These are phyloP conservation scores for Aspergillus floridensis DNA, from an alignment of 2,329 filamentous ascomycete species.

Conservation along the genomic window DNA sequence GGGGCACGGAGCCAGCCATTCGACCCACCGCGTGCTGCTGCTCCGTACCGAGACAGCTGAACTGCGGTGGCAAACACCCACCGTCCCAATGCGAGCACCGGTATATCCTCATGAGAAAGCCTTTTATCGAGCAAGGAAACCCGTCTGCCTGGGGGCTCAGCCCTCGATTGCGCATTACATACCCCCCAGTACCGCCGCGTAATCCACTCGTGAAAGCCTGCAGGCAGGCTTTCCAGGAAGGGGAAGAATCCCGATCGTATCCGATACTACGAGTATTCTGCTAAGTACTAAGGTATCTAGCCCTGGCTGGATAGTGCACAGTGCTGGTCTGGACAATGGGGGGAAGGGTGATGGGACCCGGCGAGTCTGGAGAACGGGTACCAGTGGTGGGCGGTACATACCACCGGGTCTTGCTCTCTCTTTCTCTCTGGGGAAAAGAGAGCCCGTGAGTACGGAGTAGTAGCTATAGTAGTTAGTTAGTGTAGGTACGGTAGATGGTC, in stretches of 20 bases:
- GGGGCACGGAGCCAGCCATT: background rate
- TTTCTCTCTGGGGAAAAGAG: background rate
- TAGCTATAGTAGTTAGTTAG: background rate
- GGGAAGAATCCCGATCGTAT: background rate
- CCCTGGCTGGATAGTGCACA: background rate
- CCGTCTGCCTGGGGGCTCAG: background rate
- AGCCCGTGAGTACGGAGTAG: background rate
- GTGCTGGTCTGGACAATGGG: background rate
- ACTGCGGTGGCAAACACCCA: background rate
- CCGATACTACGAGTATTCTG: too few relatives aligned
- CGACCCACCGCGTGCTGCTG: background rate
- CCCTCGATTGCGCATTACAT: background rate
- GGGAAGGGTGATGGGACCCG: background rate
- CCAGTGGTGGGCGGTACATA: background rate
- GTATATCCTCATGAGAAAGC: background rate
- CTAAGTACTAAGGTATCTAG: background rate
- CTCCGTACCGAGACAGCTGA: background rate
- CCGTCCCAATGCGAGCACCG: background rate
- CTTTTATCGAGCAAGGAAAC: background rate
- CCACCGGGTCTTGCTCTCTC: background rate
- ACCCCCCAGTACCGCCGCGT: background rate
- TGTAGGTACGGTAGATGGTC: background rate
- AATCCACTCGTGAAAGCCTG: background rate
- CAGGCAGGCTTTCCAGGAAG: background rate
- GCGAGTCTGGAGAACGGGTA: constrained; percentile 7